Conservation (phyloP, 164 flowering plant genomes). For the Kingdonia uniflora region DNA sequence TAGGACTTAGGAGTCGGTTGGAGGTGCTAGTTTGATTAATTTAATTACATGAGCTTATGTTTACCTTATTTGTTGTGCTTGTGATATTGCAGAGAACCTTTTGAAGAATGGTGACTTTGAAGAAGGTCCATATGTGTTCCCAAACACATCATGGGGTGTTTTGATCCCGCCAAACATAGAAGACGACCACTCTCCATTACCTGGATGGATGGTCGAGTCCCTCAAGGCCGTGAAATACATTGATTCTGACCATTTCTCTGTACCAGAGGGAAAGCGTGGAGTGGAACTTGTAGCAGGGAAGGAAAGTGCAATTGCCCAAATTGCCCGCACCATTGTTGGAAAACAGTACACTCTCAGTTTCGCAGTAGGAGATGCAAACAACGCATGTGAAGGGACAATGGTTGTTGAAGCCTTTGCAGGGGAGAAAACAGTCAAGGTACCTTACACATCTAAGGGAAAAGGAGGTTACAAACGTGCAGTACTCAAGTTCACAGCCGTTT, state of each 20-base stretch:
- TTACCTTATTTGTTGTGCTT: too few relatives aligned
- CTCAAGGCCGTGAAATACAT: conserved; percentile 81
- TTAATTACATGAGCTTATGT: too few relatives aligned
- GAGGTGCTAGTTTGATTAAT: too few relatives aligned
- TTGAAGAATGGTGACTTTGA: conserved; percentile 79
- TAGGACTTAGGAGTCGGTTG: too few relatives aligned
- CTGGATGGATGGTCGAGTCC: conserved; percentile 79
- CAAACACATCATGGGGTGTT: conserved; percentile 61
- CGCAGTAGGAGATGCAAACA: conserved; percentile 58
- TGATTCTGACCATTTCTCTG: conserved; percentile 49
- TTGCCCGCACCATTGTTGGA: conserved; percentile 35
- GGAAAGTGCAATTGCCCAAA: conserved; percentile 71
- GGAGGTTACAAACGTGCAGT: conserved; percentile 58
- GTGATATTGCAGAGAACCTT: conserved; percentile 39
- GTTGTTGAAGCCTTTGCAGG: conserved; percentile 66
- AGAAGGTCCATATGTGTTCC: conserved; percentile 71
- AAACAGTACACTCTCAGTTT: conserved; percentile 47
- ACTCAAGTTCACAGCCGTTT: conserved; percentile 42
- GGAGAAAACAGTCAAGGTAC: conserved; percentile 27
- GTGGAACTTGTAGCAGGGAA: conserved; percentile 74
- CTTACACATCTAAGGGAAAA: conserved; percentile 51
- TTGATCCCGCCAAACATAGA: conserved; percentile 73
- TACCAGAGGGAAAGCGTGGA: conserved; percentile 65
- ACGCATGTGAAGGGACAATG: conserved; percentile 63
- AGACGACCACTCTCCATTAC: conserved; percentile 69